A percentile compares a stretch with the other conserved stretches of the same genome.
phyloP scores from a whole-genome alignment of 306 rosid genomes.

The Quercus dentata region DNA sequence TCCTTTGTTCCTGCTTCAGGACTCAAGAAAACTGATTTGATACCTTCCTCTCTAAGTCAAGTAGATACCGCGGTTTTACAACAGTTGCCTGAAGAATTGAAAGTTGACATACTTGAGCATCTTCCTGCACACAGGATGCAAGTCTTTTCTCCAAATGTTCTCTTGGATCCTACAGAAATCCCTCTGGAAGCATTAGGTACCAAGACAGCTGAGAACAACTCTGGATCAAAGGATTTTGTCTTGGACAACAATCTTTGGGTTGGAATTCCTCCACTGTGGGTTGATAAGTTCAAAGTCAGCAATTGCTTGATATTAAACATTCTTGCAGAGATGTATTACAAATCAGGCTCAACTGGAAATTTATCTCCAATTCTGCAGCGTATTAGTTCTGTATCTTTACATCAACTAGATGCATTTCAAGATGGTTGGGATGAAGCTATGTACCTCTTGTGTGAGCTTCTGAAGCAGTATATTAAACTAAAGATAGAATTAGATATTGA shows the following conservation, averaged over 20 bases:
- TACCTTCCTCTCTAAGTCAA: slow-evolving; percentile 91
- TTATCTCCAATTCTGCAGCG: slow-evolving; percentile 56
- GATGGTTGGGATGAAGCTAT: slow-evolving; percentile 50
- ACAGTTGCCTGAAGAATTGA: slow-evolving; percentile 77
- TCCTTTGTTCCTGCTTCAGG: slow-evolving; percentile 27
- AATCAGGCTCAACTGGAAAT: slow-evolving; percentile 39
- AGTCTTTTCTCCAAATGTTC: slow-evolving; percentile 39
- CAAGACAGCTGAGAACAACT: slow-evolving; percentile 21
- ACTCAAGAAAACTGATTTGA: slow-evolving; percentile 51
- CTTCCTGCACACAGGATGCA: slow-evolving; percentile 75
- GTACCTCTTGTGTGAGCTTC: slow-evolving; percentile 54
- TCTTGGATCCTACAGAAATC: slow-evolving; percentile 20
- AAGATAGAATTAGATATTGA: slow-evolving; percentile 76
- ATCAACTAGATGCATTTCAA: slow-evolving; percentile 34
- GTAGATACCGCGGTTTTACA: slow-evolving; percentile 66
- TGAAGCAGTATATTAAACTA: slow-evolving; percentile 67
- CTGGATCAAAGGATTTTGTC: slow-evolving; percentile 31
- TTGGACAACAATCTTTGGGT: slow-evolving; percentile 54
- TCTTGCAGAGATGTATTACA: slow-evolving; percentile 55
- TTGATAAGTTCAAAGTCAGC: slow-evolving; percentile 61
- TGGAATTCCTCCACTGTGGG: slow-evolving; percentile 87
- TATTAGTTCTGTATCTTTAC: slow-evolving; percentile 39
- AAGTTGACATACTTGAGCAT: slow-evolving; percentile 58
- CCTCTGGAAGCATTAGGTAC: slow-evolving; percentile 26
- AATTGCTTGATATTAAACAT: slow-evolving; percentile 50